These are phyloP conservation scores for Stephania cephalantha DNA, from an alignment of 164 flowering plant species.

Conservation along the genomic window DNA sequence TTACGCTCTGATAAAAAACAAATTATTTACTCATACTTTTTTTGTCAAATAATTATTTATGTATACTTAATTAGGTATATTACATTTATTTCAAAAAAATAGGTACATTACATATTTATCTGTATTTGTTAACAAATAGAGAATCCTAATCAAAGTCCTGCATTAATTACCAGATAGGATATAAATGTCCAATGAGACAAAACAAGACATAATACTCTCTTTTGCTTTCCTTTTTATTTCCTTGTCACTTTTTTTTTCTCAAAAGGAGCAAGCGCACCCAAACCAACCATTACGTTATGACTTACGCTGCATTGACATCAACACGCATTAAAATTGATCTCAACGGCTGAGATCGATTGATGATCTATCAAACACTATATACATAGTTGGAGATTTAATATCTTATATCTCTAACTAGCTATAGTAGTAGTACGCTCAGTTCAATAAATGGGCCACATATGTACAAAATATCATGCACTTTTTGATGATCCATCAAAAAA, in stretches of 20 bases:
- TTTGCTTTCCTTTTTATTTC: background rate
- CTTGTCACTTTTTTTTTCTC: background rate
- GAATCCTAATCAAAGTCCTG: background rate
- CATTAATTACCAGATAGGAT: background rate
- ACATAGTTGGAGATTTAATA: too few relatives aligned
- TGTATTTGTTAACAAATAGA: background rate
- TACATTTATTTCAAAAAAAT: too few relatives aligned
- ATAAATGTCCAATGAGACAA: background rate
- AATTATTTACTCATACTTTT: too few relatives aligned
- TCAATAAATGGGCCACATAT: background rate
- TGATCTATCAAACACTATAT: background rate
- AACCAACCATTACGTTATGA: constrained; percentile 5
- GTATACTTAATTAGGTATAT: too few relatives aligned
- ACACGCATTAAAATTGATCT: background rate
- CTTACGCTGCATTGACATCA: constrained; percentile 22
- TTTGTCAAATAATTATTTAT: too few relatives aligned
- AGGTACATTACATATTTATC: too few relatives aligned
- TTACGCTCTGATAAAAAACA: too few relatives aligned
- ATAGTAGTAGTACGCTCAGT: too few relatives aligned
- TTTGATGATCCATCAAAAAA: too few relatives aligned
- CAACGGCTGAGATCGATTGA: background rate
- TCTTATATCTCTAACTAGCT: too few relatives aligned
- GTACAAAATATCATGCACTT: background rate
- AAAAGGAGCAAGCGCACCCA: background rate
- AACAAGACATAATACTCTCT: background rate